Conservation (phyloP, 106 monocot species). For the Cymbidium sinense region DNA sequence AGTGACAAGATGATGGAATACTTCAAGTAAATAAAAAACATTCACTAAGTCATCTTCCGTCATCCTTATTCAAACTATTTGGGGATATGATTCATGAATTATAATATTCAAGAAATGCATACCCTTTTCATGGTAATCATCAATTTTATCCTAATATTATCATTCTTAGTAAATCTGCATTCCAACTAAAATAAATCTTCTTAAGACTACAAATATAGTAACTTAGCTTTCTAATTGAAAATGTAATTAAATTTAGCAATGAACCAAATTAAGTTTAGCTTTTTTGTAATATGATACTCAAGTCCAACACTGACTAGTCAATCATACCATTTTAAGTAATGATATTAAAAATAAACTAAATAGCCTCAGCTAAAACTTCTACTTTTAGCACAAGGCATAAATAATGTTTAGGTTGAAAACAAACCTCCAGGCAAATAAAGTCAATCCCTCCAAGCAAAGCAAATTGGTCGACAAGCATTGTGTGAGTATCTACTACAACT, state of each 20-base stretch:
- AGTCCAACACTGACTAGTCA: neutral
- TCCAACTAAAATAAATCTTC: neutral
- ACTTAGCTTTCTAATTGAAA: neutral
- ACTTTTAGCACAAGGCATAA: neutral
- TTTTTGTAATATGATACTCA: neutral
- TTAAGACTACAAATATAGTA: neutral
- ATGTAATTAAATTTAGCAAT: neutral
- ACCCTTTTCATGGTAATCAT: neutral
- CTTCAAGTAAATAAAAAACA: neutral
- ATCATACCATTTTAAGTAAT: neutral
- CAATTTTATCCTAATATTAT: neutral
- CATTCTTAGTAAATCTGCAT: neutral
- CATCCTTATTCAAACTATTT: neutral
- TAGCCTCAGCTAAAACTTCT: neutral
- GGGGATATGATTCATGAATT: neutral
- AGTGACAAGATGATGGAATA: neutral
- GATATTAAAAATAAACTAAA: neutral
- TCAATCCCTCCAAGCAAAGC: constrained; percentile 91
- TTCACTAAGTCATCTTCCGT: neutral
- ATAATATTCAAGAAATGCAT: neutral
- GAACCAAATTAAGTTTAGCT: neutral
- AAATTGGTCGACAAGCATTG: constrained; percentile 62
- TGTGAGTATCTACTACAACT: constrained; percentile 17
- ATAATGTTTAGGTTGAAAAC: constrained; percentile 1
- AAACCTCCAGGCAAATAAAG: constrained; percentile 88